A percentile compares a stretch with the other conserved stretches of the same genome.
Conservation (phyloP, 2,329 filamentous ascomycete genomes). For the Annulohypoxylon truncatum region DNA sequence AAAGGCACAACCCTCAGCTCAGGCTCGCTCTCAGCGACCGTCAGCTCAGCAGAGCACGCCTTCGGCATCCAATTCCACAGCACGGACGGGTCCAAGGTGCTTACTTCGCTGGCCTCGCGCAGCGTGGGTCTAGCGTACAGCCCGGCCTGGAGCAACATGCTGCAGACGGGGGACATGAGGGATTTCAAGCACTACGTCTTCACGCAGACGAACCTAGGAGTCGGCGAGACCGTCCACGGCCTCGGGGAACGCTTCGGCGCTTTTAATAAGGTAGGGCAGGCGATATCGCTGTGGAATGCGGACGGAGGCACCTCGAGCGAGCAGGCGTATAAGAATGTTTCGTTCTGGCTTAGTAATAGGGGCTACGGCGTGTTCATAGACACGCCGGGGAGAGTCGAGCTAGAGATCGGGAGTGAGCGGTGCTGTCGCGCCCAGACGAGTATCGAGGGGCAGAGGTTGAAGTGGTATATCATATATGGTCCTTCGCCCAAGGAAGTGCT, state of each 20-base stretch:
- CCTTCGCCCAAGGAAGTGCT: constrained; percentile 78
- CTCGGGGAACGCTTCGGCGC: constrained; percentile 81
- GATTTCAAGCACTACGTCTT: constrained; percentile 67
- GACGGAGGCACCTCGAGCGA: constrained; percentile 75
- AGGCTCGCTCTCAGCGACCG: constrained; percentile 64
- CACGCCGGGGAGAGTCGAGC: constrained; percentile 73
- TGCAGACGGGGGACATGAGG: constrained; percentile 65
- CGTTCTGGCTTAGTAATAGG: constrained; percentile 76
- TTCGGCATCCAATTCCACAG: constrained; percentile 69
- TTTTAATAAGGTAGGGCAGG: constrained; percentile 81
- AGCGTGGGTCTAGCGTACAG: constrained; percentile 69
- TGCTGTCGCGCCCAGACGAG: constrained; percentile 76
- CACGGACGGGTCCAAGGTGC: constrained; percentile 58
- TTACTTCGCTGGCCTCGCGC: constrained; percentile 66
- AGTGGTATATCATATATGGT: constrained; percentile 80
- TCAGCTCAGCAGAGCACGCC: constrained; percentile 59
- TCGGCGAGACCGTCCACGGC: constrained; percentile 77
- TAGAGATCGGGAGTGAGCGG: constrained; percentile 81
- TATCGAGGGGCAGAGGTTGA: constrained; percentile 75
- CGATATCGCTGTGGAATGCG: constrained; percentile 72
- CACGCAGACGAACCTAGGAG: constrained; percentile 64
- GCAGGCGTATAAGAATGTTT: constrained; percentile 78
- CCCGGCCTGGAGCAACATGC: constrained; percentile 63
- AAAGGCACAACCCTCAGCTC: constrained; percentile 62
- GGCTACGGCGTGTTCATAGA: constrained; percentile 84